These are phyloP conservation scores for Xylariaceae sp. DNA, from an alignment of 2,329 filamentous ascomycete genomes.

Conservation along the genomic window DNA sequence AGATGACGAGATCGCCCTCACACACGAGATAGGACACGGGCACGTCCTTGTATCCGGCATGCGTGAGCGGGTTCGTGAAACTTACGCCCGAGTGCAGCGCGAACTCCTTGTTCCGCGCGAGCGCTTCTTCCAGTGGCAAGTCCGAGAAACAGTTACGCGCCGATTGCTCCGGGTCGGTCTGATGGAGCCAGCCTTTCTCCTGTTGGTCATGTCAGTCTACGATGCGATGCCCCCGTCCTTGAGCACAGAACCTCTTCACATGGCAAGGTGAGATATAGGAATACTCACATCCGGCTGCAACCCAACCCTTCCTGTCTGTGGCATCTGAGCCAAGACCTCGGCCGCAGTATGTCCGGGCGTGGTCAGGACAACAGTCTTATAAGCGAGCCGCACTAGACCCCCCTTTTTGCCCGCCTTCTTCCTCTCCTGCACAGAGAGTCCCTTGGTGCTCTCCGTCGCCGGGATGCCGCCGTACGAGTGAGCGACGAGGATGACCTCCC, in stretches of 20 bases:
- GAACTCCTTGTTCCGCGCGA: conserved; percentile 4
- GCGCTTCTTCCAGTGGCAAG: conserved; percentile 23
- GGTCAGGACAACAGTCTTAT: conserved; percentile 26
- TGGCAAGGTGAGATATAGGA: not conserved
- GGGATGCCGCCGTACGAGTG: conserved; percentile 27
- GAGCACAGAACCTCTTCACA: too few species aligned
- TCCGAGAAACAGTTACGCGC: conserved; percentile 24
- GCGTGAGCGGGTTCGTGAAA: conserved; percentile 32
- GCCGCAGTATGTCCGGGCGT: conserved; percentile 20
- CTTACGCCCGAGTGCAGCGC: conserved; percentile 30
- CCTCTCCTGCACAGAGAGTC: conserved; percentile 31
- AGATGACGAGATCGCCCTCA: conserved; percentile 32
- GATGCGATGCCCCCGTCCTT: too few species aligned
- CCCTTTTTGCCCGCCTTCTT: conserved; percentile 32
- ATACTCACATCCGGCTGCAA: conserved; percentile 10
- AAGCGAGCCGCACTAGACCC: conserved; percentile 32
- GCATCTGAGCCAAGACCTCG: not conserved
- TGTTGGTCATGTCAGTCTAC: too few species aligned
- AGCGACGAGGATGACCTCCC: conserved; percentile 21
- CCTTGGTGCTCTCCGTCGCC: conserved; percentile 29
- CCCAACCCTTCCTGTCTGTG: conserved; percentile 3
- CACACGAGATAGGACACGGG: conserved; percentile 36
- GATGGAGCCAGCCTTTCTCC: conserved; percentile 27
- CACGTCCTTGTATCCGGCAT: conserved; percentile 37
- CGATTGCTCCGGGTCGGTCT: conserved; percentile 8